Base-by-base conservation (phyloP, 257 asterid species). In the Nicotiana sylvestris region DNA sequence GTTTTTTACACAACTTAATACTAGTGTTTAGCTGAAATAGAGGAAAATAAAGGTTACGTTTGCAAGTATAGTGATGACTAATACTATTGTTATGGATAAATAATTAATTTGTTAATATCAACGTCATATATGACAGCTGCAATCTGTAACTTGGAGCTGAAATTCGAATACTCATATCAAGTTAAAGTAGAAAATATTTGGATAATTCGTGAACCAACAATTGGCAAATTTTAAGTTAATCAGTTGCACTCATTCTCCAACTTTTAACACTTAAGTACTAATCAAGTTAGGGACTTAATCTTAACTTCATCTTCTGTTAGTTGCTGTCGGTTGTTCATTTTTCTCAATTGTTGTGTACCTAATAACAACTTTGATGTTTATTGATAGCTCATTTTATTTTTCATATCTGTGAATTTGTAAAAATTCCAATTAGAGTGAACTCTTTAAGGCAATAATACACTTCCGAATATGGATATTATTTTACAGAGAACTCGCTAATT, bases 291-390 rank as follows among this genome's bases (percentile, higher is more conserved):
- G n/a, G 29, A 12, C 51, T 43, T 43, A 43, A 27, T 35, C 29
- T 51, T 51, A 27, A 76, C 16, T 27, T 49, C 80, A 27, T 51
- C n/a, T 74, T 51, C 1, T 76, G 80, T 88, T 82, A 87, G 89
- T 89, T 86, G 89, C 65, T 65, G 91, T 89, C 85, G 89, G 88
- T 10, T 85, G 80, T 81, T 81, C 37, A 17, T 15, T 70, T 29
- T 76, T 72, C 11, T 0, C 9, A 27, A 76, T 27, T 76, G 12
- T 8, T 30, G 6, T 58, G n/a, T 43, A 46, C 43, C 67, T 39
- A 51, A 21, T 84, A 80, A 80, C 84, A 69, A 70, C 77, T 72
- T 78, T 81, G 77, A 81, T 55, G 80, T 64, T 56, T 4, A 84
- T 84, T 5, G 35, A 0, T 46, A 25, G 4, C 11, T 76, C 27